phyloP scores from a whole-genome alignment of 345 rosid species.

The Viola odorata region DNA sequence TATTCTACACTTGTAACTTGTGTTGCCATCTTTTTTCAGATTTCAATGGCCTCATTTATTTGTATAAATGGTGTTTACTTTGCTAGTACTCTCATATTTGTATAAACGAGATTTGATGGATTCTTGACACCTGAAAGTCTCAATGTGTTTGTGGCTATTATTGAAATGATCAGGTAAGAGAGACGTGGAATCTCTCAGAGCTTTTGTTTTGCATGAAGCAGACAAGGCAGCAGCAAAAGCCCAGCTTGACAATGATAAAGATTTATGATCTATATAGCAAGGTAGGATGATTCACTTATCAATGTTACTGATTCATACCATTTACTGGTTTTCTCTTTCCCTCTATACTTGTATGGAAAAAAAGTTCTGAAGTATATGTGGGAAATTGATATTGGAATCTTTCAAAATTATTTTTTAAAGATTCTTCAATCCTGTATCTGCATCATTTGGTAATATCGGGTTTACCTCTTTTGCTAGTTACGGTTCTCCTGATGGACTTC shows the following conservation, averaged over 20 bases:
- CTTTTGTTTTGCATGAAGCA: conserved; percentile 74
- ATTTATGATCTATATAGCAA: conserved; percentile 35
- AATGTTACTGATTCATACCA: not conserved
- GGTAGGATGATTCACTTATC: conserved; percentile 6
- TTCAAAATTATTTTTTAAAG: no score
- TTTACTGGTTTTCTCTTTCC: not conserved
- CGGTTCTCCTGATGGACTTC: no score
- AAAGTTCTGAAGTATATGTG: not conserved
- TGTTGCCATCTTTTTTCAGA: no score
- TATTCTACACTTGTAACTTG: no score
- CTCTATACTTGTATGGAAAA: not conserved
- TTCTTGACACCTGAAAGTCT: not conserved
- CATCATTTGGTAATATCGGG: no score
- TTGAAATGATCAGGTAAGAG: conserved; percentile 54
- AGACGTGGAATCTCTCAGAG: conserved; percentile 65
- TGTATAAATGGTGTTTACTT: not conserved
- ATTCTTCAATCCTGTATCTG: no score
- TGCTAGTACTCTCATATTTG: not conserved
- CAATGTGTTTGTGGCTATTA: not conserved
- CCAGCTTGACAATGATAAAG: conserved; percentile 49
- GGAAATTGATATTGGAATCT: not conserved
- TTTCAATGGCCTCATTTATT: no score
- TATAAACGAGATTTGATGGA: no score
- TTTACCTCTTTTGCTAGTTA: no score
- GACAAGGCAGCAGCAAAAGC: conserved; percentile 82